Base-by-base conservation (phyloP, 352 stramenopile species). In the Saprolegnia diclina region DNA sequence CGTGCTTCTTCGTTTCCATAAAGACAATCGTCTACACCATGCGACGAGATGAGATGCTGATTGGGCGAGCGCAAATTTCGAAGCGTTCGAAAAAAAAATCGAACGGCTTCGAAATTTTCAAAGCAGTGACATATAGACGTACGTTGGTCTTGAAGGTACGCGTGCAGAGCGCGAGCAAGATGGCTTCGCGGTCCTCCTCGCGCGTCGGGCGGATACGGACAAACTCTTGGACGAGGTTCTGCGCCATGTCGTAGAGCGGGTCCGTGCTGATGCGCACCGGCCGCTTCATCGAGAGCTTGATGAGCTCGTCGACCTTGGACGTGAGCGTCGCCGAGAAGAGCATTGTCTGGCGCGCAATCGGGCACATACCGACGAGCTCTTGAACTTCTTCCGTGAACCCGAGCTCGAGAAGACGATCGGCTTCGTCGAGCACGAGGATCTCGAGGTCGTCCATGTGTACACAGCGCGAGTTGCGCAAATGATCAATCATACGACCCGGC, bases 261-360 rank as follows among this genome's bases (percentile, higher is more conserved):
- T 98, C 92, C 5, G 96, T 96, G 44, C 85, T 92, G 54, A 99
- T 94, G 56, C 95, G 87, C 44, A 99, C 92, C 4, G 97, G 96
- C 6, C 91, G 87, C 74, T 99, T 98, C 79, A 99, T 89, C 54
- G 95, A 98, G 40, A 99, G 72, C 38, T 94, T 91, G 71, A 98
- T 95, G 19, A 99, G 81, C 68, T 98, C 93, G 72, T 99, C 95
- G 2, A 99, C 83, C 76, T 98, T 98, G 18, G 96, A 97, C 46
- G 95, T 98, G 78, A 99, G 88, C 19, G 97, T 99, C 19, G 97
- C 97, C 56, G 96, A 99, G 78, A 99, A 99, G 1, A 99, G 76
- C 79, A 99, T 90, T 18, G 97, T 99, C 77, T 99, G 97, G 19
- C 97, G 83, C 56, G 94, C 86, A 29, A 90, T 74, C 9, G 97